Evolutionary conservation across 2,329 filamentous ascomycete genomes (phyloP).

Genomic region (Pyricularia pennisetigena): DNA sequence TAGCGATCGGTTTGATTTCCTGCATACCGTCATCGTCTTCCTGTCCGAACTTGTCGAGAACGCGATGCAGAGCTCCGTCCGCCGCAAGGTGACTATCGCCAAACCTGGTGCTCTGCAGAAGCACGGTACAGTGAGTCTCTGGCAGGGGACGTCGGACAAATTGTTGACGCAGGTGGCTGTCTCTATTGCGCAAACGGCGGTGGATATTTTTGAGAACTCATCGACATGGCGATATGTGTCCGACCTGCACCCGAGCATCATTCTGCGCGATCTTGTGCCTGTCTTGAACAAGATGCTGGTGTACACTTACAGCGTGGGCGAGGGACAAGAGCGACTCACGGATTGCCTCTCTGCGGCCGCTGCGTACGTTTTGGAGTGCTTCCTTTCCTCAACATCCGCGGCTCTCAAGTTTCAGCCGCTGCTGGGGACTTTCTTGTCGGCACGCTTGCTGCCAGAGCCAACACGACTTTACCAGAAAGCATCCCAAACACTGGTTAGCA

Average conservation of each 20-base stretch:
- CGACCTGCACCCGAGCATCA: constrained; percentile 55
- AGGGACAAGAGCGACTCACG: constrained; percentile 27
- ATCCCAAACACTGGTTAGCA: constrained; percentile 44
- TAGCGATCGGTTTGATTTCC: constrained; percentile 65
- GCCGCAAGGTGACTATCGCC: constrained; percentile 38
- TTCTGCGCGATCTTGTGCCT: constrained; percentile 58
- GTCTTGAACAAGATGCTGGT: constrained; percentile 63
- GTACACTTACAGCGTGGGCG: constrained; percentile 67
- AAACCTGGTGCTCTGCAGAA: constrained; percentile 3
- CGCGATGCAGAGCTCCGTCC: constrained; percentile 58
- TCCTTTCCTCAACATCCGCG: constrained; percentile 59
- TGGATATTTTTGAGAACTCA: constrained; percentile 80
- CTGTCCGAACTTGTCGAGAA: constrained; percentile 71
- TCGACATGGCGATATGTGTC: constrained; percentile 75
- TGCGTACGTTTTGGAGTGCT: constrained; percentile 64
- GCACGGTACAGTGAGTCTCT: constrained; percentile 33
- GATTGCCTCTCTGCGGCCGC: constrained; percentile 62
- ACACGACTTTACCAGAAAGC: constrained; percentile 49
- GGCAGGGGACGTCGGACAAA: constrained; percentile 69
- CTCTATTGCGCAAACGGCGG: constrained; percentile 62
- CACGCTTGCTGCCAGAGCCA: constrained; percentile 47
- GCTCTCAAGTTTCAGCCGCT: constrained; percentile 71
- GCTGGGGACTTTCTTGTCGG: constrained; percentile 57
- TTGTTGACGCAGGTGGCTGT: constrained; percentile 62
- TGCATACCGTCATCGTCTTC: constrained; percentile 62